Base-by-base conservation (phyloP, 768 basidiomycete genomes). In the Agaricus blazei region DNA sequence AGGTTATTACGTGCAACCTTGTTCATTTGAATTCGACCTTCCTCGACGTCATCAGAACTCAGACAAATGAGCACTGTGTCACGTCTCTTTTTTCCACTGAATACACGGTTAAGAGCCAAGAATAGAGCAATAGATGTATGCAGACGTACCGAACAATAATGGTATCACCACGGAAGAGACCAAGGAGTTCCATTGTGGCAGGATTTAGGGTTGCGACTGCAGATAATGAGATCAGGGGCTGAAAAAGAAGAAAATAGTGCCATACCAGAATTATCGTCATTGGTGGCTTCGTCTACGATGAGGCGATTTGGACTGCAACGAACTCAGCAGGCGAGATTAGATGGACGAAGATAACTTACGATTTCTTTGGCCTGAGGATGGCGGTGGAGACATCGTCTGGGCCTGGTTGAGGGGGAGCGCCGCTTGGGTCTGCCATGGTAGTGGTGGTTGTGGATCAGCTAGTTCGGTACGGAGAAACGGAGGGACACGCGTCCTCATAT, bases 1-100 rank as follows among this genome's bases (percentile, higher is more conserved):
- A 98, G 74, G 74, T 99, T 98, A 77, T 98, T 96, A 56, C 97
- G 92, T n/a, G 97, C 97, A 36, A 99, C 97, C 73, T 98, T 98
- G 86, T 99, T 99, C 74, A 99, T 76, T 65, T 97, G 95, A 60
- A 99, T 95, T 68, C 92, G 91, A 56, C 97, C 96, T 72, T 98
- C 97, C 64, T 98, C 97, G 58, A 98, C 92, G 59, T 96, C 93
- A 65, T 98, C 97, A 40, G 90, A 90, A 66, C 88, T 90, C 66
- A 99, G 72, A 66, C 94, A 97, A 69, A 98, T 98, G 59, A 99
- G 86, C 42, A 99, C 97, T 7, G 96, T 98, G 64, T 98, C 95
- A 64, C 89, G 87, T 66, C 97, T 87, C 78, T 97, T 95, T 83
- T 98, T 98, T 46, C 97, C 96, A 58, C 95, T 94, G 49, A 51